phyloP scores from a whole-genome alignment of 225 moss, liverwort and hornwort species.

The Antitrichia curtipendula region DNA sequence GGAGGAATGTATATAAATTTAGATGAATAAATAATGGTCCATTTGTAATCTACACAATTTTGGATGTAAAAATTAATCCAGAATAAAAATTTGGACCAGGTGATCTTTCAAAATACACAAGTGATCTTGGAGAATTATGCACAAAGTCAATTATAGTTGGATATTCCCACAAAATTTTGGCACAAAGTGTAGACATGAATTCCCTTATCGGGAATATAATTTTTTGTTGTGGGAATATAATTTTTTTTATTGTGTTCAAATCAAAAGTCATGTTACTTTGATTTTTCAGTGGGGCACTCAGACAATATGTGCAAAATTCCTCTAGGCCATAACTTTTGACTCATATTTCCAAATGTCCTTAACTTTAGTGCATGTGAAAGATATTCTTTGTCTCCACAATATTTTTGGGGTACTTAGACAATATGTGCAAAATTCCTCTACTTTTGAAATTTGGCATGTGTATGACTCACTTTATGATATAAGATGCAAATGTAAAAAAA shows the following conservation, averaged over 20 bases:
- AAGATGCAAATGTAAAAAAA: background rate
- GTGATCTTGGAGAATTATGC: fast-evolving
- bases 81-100: background rate
- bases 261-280: background rate
- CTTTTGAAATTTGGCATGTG: background rate
- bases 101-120: fast-evolving
- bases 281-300: fast-evolving
- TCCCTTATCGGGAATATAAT: background rate
- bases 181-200: background rate
- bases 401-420: fast-evolving
- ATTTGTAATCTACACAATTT: background rate
- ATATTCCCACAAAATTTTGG: background rate
- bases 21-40: background rate
- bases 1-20: background rate
- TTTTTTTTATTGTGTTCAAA: background rate
- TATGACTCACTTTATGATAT: background rate
- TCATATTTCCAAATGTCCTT: too few relatives aligned
- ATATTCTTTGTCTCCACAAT: too few relatives aligned
- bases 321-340: too few relatives aligned
- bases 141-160: background rate
- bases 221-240: background rate
- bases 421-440: background rate
- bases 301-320: background rate
- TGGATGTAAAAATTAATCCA: background rate
- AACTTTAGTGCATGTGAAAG: too few relatives aligned